These are phyloP conservation scores for Tolypocladium tundrense DNA, from an alignment of 2,329 filamentous ascomycete species.

Conservation along the genomic window DNA sequence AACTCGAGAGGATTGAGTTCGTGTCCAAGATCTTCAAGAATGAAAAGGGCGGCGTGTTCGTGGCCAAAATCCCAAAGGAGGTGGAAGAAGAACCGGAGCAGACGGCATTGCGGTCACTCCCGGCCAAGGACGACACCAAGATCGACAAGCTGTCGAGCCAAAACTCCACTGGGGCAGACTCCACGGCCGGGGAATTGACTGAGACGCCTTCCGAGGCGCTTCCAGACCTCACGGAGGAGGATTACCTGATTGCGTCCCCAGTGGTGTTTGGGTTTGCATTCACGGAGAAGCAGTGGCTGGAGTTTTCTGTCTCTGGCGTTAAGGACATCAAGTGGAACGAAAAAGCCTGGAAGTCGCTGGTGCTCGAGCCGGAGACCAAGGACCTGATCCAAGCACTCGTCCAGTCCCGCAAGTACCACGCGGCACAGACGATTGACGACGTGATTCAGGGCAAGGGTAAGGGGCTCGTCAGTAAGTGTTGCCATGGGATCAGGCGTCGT, in stretches of 20 bases:
- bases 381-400: constrained; percentile 67
- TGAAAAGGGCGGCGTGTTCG: constrained; percentile 25
- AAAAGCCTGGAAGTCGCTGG: constrained; percentile 70
- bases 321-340: constrained; percentile 79
- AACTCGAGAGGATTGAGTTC: constrained; percentile 29
- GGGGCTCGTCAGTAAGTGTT: constrained; percentile 55
- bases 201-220: constrained; percentile 7
- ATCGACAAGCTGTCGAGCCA: not conserved
- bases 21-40: constrained; percentile 44
- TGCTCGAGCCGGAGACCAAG: constrained; percentile 53
- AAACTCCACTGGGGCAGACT: not conserved
- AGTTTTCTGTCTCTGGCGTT: constrained; percentile 72
- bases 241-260: constrained; percentile 73
- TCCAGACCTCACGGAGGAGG: constrained; percentile 43
- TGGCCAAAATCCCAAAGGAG: constrained; percentile 18
- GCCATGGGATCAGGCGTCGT: not conserved
- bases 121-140: constrained; percentile 12
- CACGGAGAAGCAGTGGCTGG: constrained; percentile 80
- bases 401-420: constrained; percentile 73
- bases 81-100: constrained; percentile 18
- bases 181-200: constrained; percentile 1
- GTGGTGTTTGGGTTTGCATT: constrained; percentile 83
- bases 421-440: constrained; percentile 72
- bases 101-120: constrained; percentile 48
- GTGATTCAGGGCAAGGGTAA: constrained; percentile 78